Base-by-base conservation (phyloP, 805 yeast genomes). In the Metschnikowia dekortorum region DNA sequence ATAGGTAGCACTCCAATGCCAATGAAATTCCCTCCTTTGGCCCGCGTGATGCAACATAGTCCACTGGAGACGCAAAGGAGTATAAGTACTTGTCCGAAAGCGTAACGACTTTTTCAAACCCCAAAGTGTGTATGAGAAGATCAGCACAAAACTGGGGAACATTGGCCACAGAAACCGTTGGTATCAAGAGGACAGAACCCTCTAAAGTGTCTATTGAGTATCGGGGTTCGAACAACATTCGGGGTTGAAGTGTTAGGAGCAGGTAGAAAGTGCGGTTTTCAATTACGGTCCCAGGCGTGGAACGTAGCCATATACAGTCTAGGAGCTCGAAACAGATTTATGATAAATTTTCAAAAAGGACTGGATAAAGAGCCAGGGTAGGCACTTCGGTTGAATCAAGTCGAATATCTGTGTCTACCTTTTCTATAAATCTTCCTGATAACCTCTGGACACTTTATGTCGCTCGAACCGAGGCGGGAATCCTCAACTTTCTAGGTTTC, bases 1-100 rank as follows among this genome's bases (percentile, higher is more conserved):
- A 73, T 54, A 68, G 67, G 63, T 80, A 87, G 2, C 89, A 75
- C 59, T 91, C 96, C 30, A 87, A 62, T 0, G 86, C 81, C 1
- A 87, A 80, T 0, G 86, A 75, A 3, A 81, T 65, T 0, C 80
- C 81, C 0, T 39, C 30, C n/a, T 59, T 57, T 41, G 60, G 60
- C 4, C 48, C 48, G 29, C 51, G 34, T 26, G 46, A 55, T 18
- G 33, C 55, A 35, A 49, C 50, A 47, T 60, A 71, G 61, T 89
- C 97, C 10, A 78, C 69, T 1, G 97, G 95, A 0, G 96, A 86
- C 0, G 84, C 83, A 68, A 92, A 89, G 2, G 98, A 96, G 61
- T 86, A 87, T 8, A 90, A 66, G 55, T 73, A 79, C 2, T 70
- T 64, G 46, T 83, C 83, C 58, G 86, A 85, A 30, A 91, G 66